Evolutionary conservation across 345 rosid species (phyloP), one percentile per base, ranked within the genome.

Genomic region (Cardamine resedifolia): DNA sequence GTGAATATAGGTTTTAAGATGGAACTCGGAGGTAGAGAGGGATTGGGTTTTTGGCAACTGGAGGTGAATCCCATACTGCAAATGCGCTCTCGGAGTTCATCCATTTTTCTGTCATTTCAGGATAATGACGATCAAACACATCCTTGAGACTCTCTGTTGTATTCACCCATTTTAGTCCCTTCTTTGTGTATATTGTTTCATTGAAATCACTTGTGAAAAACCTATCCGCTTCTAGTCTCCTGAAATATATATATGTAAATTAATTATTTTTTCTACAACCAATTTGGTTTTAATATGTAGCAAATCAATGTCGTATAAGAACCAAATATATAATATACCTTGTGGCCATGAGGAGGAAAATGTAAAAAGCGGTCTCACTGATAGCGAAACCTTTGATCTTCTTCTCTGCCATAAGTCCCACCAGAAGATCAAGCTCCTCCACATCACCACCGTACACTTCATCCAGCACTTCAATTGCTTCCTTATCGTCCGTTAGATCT

Each of bases 401-500:
- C 75, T 81, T 87, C 81, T 85, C 92, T 19, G 90, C 88, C 84
- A 82, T 70, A 26, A 84, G 85, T n/a, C 90, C 90, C 0, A 84
- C 87, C 1, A 81, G 73, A 58, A 83, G 73, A 52, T 87, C 92
- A 7, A 85, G 77, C 47, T 81, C 81, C 24, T 87, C 92, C 5
- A 87, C 82, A 44, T 84, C 80, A 44, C 76, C 74, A 36, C 62
- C 83, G 34, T 87, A 87, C 57, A 85, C 92, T 6, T 87, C 83
- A 3, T 30, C 30, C 7, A 87, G 79, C 7, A 44, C 52, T 62
- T 79, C 33, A 20, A 84, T 80, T 0, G 80, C 83, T 49, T 81
- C 81, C 12, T 77, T 23, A 12, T 87, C 83, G 23, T 81, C 84
- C 2, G 92, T 87, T 26, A 87, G 69, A 75, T 87, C 90, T 81